Base-by-base conservation (phyloP, 1,284 basidiomycete species). In the Leccinum griseonigrum region DNA sequence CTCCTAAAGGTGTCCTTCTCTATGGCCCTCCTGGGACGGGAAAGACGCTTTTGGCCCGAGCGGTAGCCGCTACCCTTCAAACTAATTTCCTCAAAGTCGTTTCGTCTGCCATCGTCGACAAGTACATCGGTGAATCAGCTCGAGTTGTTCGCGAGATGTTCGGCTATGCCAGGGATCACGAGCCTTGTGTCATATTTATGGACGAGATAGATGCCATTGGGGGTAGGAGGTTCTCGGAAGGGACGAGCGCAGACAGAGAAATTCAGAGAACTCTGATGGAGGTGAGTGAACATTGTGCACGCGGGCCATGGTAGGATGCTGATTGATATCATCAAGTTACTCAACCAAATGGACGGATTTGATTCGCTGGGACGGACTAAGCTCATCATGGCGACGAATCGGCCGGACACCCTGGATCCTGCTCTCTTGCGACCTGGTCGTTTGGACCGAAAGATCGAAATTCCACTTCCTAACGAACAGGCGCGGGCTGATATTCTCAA, bases 311-410 rank as follows among this genome's bases (percentile, higher is more conserved):
- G 10, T 29, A 26, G 36, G 31, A 54, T 60, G 34, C 58, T 26
- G 58, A 56, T 34, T 16, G 16, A 29, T 55, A 28, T 59, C 9
- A 57, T 38, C n/a, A 69, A 95, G 93, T 82, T 99, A 36, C 84
- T 99, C 54, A 99, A 99, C 75, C 97, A 99, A 78, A 97, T 99
- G 95, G 97, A 99, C 75, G 97, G 97, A 34, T 99, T 99, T 80
- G 97, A 99, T 77, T 94, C 95, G 14, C 83, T 98, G 28, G 97
- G 97, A 57, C 85, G 85, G 70, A 99, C 96, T 50, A 99, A 99
- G 78, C 86, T 99, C 61, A 99, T 99, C 77, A 98, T 99, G 95
- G 96, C 95, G 3, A 97, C 95, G 38, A 97, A 97, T 81, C 84
- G 95, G 73, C 95, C 95, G 1, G 96, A 98, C 76, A 98, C 97